These are phyloP conservation scores for Rhodotorula kratochvilovae DNA, from an alignment of 768 basidiomycete genomes.

Conservation along the genomic window DNA sequence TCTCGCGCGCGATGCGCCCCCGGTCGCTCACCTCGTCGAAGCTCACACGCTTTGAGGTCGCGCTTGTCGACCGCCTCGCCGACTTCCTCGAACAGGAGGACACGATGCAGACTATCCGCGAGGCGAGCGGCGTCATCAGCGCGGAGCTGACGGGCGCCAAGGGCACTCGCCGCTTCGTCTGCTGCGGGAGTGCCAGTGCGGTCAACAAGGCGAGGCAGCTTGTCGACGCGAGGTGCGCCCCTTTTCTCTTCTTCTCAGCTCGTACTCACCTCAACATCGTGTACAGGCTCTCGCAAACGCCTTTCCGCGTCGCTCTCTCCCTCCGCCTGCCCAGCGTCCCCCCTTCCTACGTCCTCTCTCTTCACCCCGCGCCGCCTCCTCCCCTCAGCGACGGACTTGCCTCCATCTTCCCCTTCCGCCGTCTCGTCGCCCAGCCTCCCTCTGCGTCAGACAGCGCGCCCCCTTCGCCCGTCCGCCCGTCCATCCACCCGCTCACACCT, in stretches of 20 bases:
- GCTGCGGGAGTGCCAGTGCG: conserved; percentile 7
- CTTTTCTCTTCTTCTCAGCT: too few relatives aligned
- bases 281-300: conserved; percentile 26
- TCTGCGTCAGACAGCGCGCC: too few relatives aligned
- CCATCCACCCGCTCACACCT: too few relatives aligned
- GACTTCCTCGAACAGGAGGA: conserved; percentile 12
- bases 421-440: too few relatives aligned
- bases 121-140: conserved; percentile 12
- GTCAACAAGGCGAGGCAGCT: conserved; percentile 26
- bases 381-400: too few relatives aligned
- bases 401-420: too few relatives aligned
- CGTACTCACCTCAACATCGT: too few relatives aligned
- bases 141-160: background rate
- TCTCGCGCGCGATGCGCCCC: background rate
- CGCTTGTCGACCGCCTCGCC: conserved; percentile 21
- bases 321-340: conserved; percentile 2
- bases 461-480: too few relatives aligned
- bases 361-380: background rate
- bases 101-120: background rate
- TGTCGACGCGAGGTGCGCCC: conserved; percentile 19
- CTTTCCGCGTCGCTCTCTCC: conserved; percentile 18
- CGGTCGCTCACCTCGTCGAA: background rate
- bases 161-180: background rate
- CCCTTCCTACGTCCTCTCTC: background rate
- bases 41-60: conserved; percentile 20